These are phyloP conservation scores for Rhynchospora pubera DNA, from an alignment of 176 grass and related monocot species.

Conservation along the genomic window DNA sequence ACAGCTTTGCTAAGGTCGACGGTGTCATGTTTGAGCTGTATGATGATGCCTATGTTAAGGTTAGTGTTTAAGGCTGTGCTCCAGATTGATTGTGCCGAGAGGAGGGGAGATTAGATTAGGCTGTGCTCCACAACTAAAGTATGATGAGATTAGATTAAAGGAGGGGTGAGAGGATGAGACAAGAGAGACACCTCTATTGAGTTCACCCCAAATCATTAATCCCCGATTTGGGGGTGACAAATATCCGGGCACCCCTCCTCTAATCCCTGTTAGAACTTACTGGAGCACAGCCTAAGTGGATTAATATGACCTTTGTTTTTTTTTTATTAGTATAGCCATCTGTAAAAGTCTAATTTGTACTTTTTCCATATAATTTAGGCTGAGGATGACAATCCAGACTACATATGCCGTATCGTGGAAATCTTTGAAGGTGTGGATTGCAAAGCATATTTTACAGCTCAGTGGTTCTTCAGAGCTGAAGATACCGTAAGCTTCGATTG, in stretches of 20 bases:
- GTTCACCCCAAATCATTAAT: too few relatives aligned
- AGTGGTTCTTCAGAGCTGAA: slow-evolving; percentile 72
- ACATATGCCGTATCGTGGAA: slow-evolving; percentile 67
- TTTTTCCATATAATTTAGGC: slow-evolving; percentile 27
- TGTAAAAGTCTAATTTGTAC: neutral
- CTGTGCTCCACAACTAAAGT: too few relatives aligned
- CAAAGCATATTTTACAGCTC: slow-evolving; percentile 49
- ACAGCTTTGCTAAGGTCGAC: slow-evolving; percentile 41
- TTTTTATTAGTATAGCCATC: neutral
- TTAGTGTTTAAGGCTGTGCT: slow-evolving; percentile 22
- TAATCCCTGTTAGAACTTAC: too few relatives aligned
- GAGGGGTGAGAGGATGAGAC: too few relatives aligned
- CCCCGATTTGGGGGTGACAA: too few relatives aligned
- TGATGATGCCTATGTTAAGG: slow-evolving; percentile 63
- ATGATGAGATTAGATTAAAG: too few relatives aligned
- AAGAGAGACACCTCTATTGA: too few relatives aligned
- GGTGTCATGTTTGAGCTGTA: slow-evolving; percentile 30
- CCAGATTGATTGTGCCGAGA: too few relatives aligned
- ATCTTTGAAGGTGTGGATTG: slow-evolving; percentile 52
- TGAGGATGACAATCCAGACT: slow-evolving; percentile 39
- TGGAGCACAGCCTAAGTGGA: too few relatives aligned
- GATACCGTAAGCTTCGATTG: slow-evolving; percentile 51
- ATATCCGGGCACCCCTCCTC: too few relatives aligned
- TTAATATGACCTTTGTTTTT: neutral
- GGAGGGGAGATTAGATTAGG: too few relatives aligned